A percentile compares a stretch with the other conserved stretches of the same genome.
Evolutionary conservation across 306 rosid genomes (phyloP).

Genomic region (Oxytropis ochrocephala): DNA sequence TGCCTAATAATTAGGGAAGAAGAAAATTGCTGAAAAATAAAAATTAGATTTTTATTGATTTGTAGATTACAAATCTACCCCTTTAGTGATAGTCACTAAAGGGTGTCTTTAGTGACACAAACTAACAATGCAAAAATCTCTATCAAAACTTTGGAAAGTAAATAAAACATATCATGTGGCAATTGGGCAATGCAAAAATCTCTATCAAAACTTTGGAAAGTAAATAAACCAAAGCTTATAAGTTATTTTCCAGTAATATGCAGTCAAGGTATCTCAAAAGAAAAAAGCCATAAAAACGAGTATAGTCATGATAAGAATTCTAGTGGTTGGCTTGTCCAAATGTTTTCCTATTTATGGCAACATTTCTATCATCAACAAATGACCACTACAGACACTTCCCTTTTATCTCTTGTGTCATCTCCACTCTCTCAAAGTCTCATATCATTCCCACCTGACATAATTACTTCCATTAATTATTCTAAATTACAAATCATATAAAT

Average conservation of each 20-base stretch:
- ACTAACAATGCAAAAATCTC: neutral
- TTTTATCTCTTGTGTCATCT: slow-evolving; percentile 27
- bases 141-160: too few relatives aligned
- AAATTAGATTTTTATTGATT: too few relatives aligned
- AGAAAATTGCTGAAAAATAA: too few relatives aligned
- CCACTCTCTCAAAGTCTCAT: slow-evolving; percentile 15
- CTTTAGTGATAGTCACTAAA: too few relatives aligned
- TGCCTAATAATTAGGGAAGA: too few relatives aligned
- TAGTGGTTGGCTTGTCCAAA: slow-evolving; percentile 30
- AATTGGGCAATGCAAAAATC: neutral
- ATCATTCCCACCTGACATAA: slow-evolving; percentile 31
- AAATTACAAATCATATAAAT: slow-evolving; percentile 6
- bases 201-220: slow-evolving; percentile 22
- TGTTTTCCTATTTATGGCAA: slow-evolving; percentile 36
- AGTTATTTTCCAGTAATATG: slow-evolving; percentile 38
- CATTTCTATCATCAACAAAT: slow-evolving; percentile 35
- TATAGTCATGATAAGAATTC: slow-evolving; percentile 21
- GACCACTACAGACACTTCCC: slow-evolving; percentile 27
- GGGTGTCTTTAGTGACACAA: too few relatives aligned
- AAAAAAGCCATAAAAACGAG: slow-evolving; percentile 11
- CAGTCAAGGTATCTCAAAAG: slow-evolving; percentile 22
- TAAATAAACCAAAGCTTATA: neutral
- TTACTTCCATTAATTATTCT: slow-evolving; percentile 20
- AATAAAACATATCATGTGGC: too few relatives aligned
- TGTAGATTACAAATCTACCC: too few relatives aligned